Percentiles rank a stretch among this genome's conserved stretches.
These are phyloP conservation scores for Sordariomycetes sp. DNA, from an alignment of 2,329 filamentous ascomycete genomes.

Conservation along the genomic window DNA sequence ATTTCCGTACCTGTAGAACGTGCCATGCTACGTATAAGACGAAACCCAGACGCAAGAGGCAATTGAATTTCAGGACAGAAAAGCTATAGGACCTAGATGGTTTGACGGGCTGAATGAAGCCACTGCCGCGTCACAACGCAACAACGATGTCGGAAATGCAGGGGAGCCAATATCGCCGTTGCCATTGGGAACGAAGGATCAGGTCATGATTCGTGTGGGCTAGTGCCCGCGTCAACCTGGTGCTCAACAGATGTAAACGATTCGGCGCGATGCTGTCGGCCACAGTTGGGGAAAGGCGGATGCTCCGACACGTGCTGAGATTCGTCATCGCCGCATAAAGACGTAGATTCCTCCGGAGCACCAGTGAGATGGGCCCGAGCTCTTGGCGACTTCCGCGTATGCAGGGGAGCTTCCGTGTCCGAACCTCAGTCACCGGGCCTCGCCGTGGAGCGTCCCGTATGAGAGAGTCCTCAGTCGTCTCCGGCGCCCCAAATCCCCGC, in stretches of 20 bases:
- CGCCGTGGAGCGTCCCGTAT: not conserved
- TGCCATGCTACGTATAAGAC: not conserved
- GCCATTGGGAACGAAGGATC: not conserved
- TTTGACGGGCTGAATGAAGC: not conserved
- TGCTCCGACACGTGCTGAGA: too few species aligned
- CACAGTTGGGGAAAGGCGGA: too few species aligned
- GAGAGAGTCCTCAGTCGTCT: conserved; percentile 3
- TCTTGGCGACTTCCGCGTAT: not conserved
- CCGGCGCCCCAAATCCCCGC: not conserved
- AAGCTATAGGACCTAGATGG: not conserved
- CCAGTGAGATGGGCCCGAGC: too few species aligned
- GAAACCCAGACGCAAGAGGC: not conserved
- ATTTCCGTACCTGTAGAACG: too few species aligned
- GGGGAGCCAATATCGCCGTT: not conserved
- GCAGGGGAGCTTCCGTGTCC: not conserved
- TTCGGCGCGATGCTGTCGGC: too few species aligned
- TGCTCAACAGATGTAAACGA: not conserved
- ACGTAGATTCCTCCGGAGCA: too few species aligned
- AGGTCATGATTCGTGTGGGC: too few species aligned
- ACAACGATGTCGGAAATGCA: not conserved
- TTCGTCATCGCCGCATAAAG: too few species aligned
- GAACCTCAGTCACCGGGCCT: not conserved
- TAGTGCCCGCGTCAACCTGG: too few species aligned
- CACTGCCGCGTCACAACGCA: not conserved
- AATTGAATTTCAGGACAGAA: not conserved